These are phyloP conservation scores for Liriodendron chinense DNA, from an alignment of 164 flowering plant species.

Conservation along the genomic window DNA sequence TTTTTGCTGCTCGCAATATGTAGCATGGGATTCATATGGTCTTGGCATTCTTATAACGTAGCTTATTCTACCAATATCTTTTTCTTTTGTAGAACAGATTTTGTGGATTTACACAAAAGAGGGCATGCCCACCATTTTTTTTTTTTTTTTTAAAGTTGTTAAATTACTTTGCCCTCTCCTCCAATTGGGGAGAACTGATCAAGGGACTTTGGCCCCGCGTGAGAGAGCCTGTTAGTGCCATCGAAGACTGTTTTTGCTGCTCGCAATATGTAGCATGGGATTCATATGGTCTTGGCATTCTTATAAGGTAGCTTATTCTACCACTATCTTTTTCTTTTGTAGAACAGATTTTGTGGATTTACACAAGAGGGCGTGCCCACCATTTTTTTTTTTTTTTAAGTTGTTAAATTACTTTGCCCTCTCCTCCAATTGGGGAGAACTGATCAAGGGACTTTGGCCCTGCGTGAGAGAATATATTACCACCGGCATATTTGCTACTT, in stretches of 20 bases:
- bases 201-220: not conserved
- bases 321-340: not conserved
- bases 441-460: not conserved
- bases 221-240: not conserved
- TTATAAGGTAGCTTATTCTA: not conserved
- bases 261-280: too few species aligned
- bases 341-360: too few species aligned
- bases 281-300: too few species aligned
- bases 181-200: not conserved
- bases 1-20: not conserved
- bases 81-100: not conserved
- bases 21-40: too few species aligned
- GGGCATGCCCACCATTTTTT: not conserved
- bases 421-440: not conserved
- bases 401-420: not conserved
- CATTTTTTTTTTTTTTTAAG: not conserved
- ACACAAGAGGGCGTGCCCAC: too few species aligned
- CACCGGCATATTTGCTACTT: too few species aligned
- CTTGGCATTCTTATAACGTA: not conserved
- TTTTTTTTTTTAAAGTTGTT: not conserved
- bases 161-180: not conserved
- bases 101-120: too few species aligned
- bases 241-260: not conserved
- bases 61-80: not conserved
- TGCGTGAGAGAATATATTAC: too few species aligned